phyloP scores from a whole-genome alignment of 2,329 filamentous ascomycete species.

The Chaetothyriales sp. region DNA sequence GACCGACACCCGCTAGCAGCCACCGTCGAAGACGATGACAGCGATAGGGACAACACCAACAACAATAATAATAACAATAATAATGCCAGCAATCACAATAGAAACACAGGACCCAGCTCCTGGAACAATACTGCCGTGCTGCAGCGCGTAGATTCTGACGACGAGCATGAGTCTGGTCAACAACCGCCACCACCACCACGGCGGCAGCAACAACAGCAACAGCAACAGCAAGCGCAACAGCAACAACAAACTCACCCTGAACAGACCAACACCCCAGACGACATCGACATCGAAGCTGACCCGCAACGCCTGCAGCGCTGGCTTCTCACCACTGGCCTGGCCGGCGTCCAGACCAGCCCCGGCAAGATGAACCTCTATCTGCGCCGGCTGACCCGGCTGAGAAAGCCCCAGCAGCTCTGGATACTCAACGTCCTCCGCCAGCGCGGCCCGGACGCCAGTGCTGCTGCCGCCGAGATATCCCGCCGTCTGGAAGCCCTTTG shows the following conservation, averaged over 20 bases:
- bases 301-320: slow-evolving; percentile 17
- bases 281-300: slow-evolving; percentile 9
- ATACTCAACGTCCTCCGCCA: slow-evolving; percentile 14
- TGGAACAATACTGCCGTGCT: slow-evolving; percentile 3
- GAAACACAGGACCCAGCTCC: not conserved
- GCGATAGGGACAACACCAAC: not conserved
- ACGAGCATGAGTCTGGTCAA: slow-evolving; percentile 7
- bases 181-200: not conserved
- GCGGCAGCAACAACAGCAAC: not conserved
- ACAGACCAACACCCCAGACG: not conserved
- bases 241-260: not conserved
- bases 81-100: not conserved
- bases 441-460: slow-evolving; percentile 6
- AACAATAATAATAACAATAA: slow-evolving; percentile 4
- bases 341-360: slow-evolving; percentile 9
- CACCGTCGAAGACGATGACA: slow-evolving; percentile 15
- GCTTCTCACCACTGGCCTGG: slow-evolving; percentile 15
- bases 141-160: slow-evolving; percentile 12
- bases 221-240: not conserved
- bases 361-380: slow-evolving; percentile 8
- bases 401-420: slow-evolving; percentile 13
- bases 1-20: slow-evolving; percentile 9
- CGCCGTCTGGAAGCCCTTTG: not conserved
- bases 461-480: not conserved
- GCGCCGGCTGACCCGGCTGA: slow-evolving; percentile 8